Evolutionary conservation across 495 filamentous ascomycete species (phyloP).

Genomic region (Durotheca rogersii): DNA sequence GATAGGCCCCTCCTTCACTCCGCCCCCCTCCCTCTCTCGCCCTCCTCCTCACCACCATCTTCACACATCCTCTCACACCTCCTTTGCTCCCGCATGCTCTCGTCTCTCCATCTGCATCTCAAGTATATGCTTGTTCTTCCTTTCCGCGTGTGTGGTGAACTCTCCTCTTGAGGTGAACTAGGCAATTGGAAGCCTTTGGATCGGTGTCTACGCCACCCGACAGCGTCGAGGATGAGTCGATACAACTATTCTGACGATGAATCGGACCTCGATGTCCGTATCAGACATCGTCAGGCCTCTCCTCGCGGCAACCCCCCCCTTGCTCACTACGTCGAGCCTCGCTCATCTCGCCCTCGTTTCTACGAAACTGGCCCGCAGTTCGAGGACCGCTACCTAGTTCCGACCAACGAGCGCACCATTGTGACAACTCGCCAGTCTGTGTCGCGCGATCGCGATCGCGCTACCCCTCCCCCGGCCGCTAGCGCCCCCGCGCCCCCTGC

Average conservation of each 20-base stretch:
- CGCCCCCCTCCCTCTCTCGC: neutral
- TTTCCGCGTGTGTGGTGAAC: too few relatives aligned
- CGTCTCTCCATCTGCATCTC: neutral
- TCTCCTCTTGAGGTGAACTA: neutral
- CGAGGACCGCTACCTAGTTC: slow-evolving; percentile 33
- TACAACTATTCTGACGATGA: slow-evolving; percentile 47
- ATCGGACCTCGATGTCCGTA: slow-evolving; percentile 48
- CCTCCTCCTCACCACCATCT: neutral
- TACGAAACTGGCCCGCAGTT: slow-evolving; percentile 32
- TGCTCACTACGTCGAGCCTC: slow-evolving; percentile 45
- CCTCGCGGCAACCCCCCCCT: slow-evolving; percentile 34
- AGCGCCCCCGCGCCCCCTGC: slow-evolving; percentile 31
- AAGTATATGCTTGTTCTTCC: too few relatives aligned
- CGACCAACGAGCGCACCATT: slow-evolving; percentile 39
- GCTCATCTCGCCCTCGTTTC: slow-evolving; percentile 37
- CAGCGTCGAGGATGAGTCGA: slow-evolving; percentile 52
- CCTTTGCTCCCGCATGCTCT: neutral
- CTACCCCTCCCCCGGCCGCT: slow-evolving; percentile 32
- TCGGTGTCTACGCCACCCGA: neutral
- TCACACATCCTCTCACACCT: neutral
- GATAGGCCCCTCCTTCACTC: neutral
- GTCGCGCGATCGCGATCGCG: slow-evolving; percentile 47
- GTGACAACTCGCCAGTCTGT: slow-evolving; percentile 41
- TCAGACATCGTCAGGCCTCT: slow-evolving; percentile 40
- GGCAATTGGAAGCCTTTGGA: neutral